Conservation (phyloP, 1,284 basidiomycete genomes). For the Phlebopus sp. region DNA sequence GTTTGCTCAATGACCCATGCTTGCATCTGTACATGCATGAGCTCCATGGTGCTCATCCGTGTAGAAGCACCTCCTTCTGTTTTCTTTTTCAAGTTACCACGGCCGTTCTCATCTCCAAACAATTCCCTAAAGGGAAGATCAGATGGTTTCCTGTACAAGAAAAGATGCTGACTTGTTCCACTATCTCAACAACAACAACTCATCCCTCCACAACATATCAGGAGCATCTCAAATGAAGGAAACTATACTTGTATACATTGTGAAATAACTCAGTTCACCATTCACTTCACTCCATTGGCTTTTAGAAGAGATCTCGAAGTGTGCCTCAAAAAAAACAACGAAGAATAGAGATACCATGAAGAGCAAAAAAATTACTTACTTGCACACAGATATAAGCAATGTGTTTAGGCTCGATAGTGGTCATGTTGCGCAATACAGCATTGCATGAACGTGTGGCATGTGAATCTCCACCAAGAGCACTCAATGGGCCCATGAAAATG, state of each 20-base stretch:
- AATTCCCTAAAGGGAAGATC: background rate
- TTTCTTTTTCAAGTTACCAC: background rate
- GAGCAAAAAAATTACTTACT: background rate
- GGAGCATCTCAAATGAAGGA: background rate
- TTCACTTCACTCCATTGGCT: background rate
- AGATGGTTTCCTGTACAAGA: background rate
- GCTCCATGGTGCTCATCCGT: background rate
- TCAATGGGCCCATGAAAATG: conserved; percentile 1
- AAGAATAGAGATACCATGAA: background rate
- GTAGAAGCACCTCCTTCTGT: background rate
- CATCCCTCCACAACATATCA: background rate
- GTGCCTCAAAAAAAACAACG: background rate
- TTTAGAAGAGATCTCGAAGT: background rate
- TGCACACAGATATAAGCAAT: conserved; percentile 3
- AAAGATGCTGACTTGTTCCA: conserved; percentile 1
- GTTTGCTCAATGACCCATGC: background rate
- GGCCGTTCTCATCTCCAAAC: background rate
- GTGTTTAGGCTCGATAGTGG: background rate
- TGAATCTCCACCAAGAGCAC: background rate
- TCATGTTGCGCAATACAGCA: background rate
- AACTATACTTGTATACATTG: background rate
- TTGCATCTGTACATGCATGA: background rate
- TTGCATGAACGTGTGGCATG: background rate
- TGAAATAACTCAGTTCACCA: background rate
- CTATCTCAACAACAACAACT: background rate